Evolutionary conservation across 1,284 basidiomycete genomes (phyloP).

Genomic region (Cutaneotrichosporon dermatis): DNA sequence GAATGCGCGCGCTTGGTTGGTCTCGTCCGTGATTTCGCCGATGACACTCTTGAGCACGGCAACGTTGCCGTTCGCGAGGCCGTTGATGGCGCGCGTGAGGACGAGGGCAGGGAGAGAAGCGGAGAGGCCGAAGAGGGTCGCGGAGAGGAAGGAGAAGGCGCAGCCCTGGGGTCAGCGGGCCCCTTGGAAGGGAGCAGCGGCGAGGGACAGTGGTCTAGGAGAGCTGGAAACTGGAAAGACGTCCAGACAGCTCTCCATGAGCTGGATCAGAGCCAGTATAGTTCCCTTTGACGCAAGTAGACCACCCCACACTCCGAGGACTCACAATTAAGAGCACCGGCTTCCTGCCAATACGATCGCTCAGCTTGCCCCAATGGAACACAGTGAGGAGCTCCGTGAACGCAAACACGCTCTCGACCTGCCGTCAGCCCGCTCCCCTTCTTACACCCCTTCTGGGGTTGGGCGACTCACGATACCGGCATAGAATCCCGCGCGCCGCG

Average conservation of each 20-base stretch:
- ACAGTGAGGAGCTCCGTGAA: conserved; percentile 37
- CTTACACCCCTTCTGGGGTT: too few relatives aligned
- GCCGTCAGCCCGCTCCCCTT: not conserved
- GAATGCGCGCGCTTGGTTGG: conserved; percentile 37
- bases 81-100: conserved; percentile 31
- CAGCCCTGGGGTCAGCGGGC: conserved; percentile 25
- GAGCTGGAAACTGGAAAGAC: too few relatives aligned
- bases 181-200: too few relatives aligned
- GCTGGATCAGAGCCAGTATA: too few relatives aligned
- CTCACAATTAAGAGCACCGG: conserved; percentile 31
- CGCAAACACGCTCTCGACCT: conserved; percentile 40
- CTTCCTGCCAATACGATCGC: conserved; percentile 36
- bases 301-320: too few relatives aligned
- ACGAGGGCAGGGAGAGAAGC: conserved; percentile 28
- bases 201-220: too few relatives aligned
- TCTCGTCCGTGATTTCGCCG: conserved; percentile 39
- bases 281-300: too few relatives aligned
- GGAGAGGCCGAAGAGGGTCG: conserved; percentile 35
- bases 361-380: conserved; percentile 37
- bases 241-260: too few relatives aligned
- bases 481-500: conserved; percentile 33
- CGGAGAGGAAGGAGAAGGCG: conserved; percentile 28
- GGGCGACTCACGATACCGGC: conserved; percentile 24
- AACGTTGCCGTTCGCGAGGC: conserved; percentile 38
- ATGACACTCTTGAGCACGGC: conserved; percentile 39